These are phyloP conservation scores for Aphanoascus verrucosus DNA, from an alignment of 2,329 filamentous ascomycete genomes.

Conservation along the genomic window DNA sequence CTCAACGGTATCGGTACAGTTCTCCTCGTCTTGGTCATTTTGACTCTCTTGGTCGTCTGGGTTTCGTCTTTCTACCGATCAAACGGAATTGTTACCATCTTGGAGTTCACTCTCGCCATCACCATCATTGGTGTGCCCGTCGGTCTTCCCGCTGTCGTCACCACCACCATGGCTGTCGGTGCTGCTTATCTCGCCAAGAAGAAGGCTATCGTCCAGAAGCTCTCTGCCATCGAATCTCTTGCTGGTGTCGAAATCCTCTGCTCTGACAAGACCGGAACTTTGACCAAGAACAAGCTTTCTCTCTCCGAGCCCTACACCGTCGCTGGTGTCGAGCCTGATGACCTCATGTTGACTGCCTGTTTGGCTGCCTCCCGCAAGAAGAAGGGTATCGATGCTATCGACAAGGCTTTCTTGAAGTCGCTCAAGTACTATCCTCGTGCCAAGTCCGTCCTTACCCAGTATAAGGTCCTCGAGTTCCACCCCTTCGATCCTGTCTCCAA, in stretches of 20 bases:
- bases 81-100: conserved; percentile 65
- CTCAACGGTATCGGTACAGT: conserved; percentile 77
- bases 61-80: conserved; percentile 79
- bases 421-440: conserved; percentile 72
- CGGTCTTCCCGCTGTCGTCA: conserved; percentile 85
- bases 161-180: conserved; percentile 90
- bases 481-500: conserved; percentile 91
- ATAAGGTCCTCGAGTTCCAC: conserved; percentile 73
- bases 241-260: conserved; percentile 89
- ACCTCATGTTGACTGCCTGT: conserved; percentile 86
- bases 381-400: conserved; percentile 90
- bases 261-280: conserved; percentile 86
- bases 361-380: conserved; percentile 85
- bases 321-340: conserved; percentile 68
- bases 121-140: conserved; percentile 88
- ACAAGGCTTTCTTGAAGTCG: conserved; percentile 86
- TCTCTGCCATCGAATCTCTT: conserved; percentile 81
- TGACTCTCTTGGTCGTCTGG: conserved; percentile 76
- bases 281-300: conserved; percentile 91
- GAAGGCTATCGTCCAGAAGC: conserved; percentile 86
- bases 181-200: conserved; percentile 85
- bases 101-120: conserved; percentile 76
- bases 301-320: conserved; percentile 76
- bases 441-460: conserved; percentile 69
- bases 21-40: conserved; percentile 66